Evolutionary conservation across 2,329 filamentous ascomycete genomes (phyloP), one percentile per base, ranked within the genome.

Genomic region (Hypomyces rosellus): DNA sequence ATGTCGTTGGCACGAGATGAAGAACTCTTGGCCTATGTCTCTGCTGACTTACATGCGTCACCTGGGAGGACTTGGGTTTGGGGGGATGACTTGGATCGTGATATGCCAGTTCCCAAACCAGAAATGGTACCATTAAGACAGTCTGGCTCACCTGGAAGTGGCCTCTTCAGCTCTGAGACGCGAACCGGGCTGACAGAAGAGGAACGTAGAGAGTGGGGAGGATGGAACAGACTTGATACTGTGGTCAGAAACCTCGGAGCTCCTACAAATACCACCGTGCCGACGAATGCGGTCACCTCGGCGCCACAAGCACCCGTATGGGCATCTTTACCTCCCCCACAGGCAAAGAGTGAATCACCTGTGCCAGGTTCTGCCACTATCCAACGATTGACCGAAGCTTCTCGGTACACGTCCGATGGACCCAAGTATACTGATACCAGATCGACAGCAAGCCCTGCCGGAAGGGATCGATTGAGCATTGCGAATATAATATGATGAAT

Each of bases 11-110:
- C 64, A 42, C 74, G 76, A 3, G 91, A 99, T 61, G 91, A 97
- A 63, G 92, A 96, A 64, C 78, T 97, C 58, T 72, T 97, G 25
- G 88, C 85, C 0, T 96, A 96, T 60, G 82, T 88, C 1, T 92
- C 88, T 30, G 88, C 85, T 0, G 93, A 97, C 68, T 75, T 95
- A 61, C 92, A 97, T 68, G 87, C 85, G 1, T 82, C 79, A n/a
- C 75, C 78, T 0, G 85, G 90, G 47, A 81, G 81, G 34, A 84
- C 85, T 12, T 97, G 92, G 92, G 80, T 91, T 4, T 96, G 91
- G 92, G 70, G 33, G 13, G 51, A 53, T 79, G 60, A 76, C 79
- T 30, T 76, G 76, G 34, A 84, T 86, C 59, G 66, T 67, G 39
- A 75, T 77, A 36, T 41, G 39, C 54, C 61, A 9, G 55, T 57